A percentile compares a stretch with the other conserved stretches of the same genome.
Conservation (phyloP, 495 filamentous ascomycete species). For the Bryoglossum gracile region DNA sequence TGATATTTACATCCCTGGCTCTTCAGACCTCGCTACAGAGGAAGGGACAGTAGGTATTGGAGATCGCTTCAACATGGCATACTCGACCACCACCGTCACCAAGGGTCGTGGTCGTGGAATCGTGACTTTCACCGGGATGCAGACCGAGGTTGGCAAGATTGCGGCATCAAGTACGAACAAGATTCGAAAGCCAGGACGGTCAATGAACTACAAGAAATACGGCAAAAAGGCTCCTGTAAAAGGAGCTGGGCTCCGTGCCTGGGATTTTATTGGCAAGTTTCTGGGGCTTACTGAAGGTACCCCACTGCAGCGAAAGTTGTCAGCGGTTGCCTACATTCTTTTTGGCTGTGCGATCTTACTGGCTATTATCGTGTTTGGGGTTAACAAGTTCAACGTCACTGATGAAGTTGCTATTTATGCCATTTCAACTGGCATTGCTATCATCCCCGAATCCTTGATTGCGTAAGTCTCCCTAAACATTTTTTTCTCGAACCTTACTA, state of each 20-base stretch:
- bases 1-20: constrained; percentile 29
- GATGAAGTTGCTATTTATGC: constrained; percentile 77
- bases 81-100: constrained; percentile 57
- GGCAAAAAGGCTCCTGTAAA: constrained; percentile 52
- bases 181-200: constrained; percentile 50
- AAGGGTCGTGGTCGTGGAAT: constrained; percentile 63
- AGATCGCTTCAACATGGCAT: constrained; percentile 63
- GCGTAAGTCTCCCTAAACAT: constrained; percentile 32
- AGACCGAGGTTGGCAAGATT: constrained; percentile 80
- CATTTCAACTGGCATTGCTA: constrained; percentile 64
- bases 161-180: constrained; percentile 57
- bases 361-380: constrained; percentile 73
- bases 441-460: constrained; percentile 65
- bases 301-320: constrained; percentile 73
- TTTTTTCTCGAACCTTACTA: constrained; percentile 1
- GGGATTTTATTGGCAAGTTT: constrained; percentile 57
- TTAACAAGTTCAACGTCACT: constrained; percentile 60
- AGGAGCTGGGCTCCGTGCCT: constrained; percentile 48
- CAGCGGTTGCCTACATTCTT: constrained; percentile 66
- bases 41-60: constrained; percentile 51
- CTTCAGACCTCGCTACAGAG: constrained; percentile 25
- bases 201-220: constrained; percentile 56
- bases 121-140: constrained; percentile 67
- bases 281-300: constrained; percentile 74
- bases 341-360: constrained; percentile 68